A percentile compares a stretch with the other conserved stretches of the same genome.
phyloP scores from a whole-genome alignment of 1,139 yeast genomes.

The Blastobotrys persicus region DNA sequence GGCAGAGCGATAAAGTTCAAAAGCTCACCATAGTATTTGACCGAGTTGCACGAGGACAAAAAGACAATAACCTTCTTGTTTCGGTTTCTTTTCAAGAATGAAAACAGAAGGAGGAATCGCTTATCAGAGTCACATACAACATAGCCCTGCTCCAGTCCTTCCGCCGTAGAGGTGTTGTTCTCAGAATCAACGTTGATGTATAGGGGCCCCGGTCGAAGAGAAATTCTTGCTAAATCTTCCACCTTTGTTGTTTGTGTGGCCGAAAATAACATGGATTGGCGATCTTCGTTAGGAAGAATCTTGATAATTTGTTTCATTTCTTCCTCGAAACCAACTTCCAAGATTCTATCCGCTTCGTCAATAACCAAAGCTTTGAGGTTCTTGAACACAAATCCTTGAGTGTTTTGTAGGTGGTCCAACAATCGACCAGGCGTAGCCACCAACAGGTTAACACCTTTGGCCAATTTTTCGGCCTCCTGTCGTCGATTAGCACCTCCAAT shows the following conservation, averaged over 20 bases:
- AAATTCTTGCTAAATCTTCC: slow-evolving; percentile 95
- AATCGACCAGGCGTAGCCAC: slow-evolving; percentile 98
- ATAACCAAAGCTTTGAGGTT: slow-evolving; percentile 90
- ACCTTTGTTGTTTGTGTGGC: slow-evolving; percentile 99
- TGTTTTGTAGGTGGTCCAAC: slow-evolving; percentile 93
- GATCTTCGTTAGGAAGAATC: slow-evolving; percentile 86
- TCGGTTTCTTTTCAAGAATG: slow-evolving; percentile 85
- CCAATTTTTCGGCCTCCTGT: slow-evolving; percentile 91
- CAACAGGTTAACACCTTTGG: slow-evolving; percentile 87
- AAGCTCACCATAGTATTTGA: slow-evolving; percentile 90
- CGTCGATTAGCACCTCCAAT: slow-evolving; percentile 98
- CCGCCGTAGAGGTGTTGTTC: slow-evolving; percentile 80
- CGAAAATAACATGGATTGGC: slow-evolving; percentile 96
- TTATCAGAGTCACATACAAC: slow-evolving; percentile 97
- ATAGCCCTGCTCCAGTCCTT: slow-evolving; percentile 96
- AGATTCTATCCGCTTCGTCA: slow-evolving; percentile 96
- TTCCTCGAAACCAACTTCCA: slow-evolving; percentile 97
- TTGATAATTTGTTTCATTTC: slow-evolving; percentile 97
- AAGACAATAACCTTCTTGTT: slow-evolving; percentile 90
- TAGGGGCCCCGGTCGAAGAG: slow-evolving; percentile 91
- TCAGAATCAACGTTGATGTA: slow-evolving; percentile 92
- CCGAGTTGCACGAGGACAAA: slow-evolving; percentile 94
- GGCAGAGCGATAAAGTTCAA: slow-evolving; percentile 94
- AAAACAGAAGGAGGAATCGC: slow-evolving; percentile 82
- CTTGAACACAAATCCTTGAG: slow-evolving; percentile 90